Evolutionary conservation across 176 grass and related monocot species (phyloP).

Genomic region (Lolium multiflorum): DNA sequence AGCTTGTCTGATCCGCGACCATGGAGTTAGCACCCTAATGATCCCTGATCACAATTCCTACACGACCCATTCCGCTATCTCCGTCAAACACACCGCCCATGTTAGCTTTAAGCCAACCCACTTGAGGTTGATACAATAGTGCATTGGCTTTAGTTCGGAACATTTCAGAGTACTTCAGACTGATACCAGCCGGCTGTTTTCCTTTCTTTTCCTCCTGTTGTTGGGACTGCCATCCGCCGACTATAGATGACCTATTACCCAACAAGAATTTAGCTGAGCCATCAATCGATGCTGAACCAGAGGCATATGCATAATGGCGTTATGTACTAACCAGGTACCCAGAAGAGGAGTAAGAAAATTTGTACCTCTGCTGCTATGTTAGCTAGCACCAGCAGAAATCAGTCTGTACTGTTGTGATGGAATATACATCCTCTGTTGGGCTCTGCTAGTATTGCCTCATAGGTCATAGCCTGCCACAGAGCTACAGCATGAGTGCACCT

Average conservation of each 20-base stretch:
- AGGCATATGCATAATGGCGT: neutral
- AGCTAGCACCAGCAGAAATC: too few relatives aligned
- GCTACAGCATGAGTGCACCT: neutral
- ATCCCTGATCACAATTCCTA: neutral
- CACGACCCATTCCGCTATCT: neutral
- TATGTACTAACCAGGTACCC: neutral
- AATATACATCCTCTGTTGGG: neutral
- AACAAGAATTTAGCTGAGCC: too few relatives aligned
- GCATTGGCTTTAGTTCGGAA: neutral
- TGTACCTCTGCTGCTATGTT: too few relatives aligned
- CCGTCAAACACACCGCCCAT: neutral
- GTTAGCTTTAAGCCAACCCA: neutral
- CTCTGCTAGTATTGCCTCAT: neutral
- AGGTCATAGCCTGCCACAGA: neutral
- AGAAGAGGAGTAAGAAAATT: neutral
- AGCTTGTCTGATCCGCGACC: too few relatives aligned
- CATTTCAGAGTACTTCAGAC: neutral
- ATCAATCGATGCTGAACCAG: neutral
- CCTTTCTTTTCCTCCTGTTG: neutral
- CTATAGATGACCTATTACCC: too few relatives aligned
- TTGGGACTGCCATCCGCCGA: too few relatives aligned
- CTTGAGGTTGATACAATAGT: neutral
- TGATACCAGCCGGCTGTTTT: neutral
- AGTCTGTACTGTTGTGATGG: neutral
- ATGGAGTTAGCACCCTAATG: too few relatives aligned